Evolutionary conservation across 2,329 filamentous ascomycete genomes (phyloP), one percentile per base, ranked within the genome.

Genomic region (Ascochyta rabiei): DNA sequence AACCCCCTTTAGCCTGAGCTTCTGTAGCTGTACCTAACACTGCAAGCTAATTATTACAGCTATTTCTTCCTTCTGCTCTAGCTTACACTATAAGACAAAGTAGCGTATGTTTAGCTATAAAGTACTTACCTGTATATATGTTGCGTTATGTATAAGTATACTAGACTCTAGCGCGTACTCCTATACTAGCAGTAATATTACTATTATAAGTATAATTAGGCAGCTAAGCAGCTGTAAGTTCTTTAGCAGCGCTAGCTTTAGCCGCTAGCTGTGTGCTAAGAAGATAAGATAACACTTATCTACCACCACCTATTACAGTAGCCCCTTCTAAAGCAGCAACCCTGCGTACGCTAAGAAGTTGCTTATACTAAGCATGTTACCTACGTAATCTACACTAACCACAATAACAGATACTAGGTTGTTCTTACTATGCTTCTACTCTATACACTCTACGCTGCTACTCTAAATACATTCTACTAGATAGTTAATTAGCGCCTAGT

Each of bases 211-310:
- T 18, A 61, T 26, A 9, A 63, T 61, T 10, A 12, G 59, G 28
- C 46, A 57, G 18, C 6, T 12, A 10, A 65, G 44, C 21, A 62
- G 33, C 13, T 35, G 46, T n/a, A 67, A 33, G 12, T 52, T 57
- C 46, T 50, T 47, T 6, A 67, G 10, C 19, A 39, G 16, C 12
- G 38, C 21, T 13, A 64, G 49, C 41, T 61, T 64, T 26, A 21
- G 39, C 24, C 34, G 40, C 59, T 26, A 67, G 58, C 60, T n/a
- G 18, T 46, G 46, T 38, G 48, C 26, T 26, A 43, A 63, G 33
- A 66, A 59, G 1, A 45, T 37, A 4, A 67, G 46, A 62, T 66
- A 34, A 61, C 54, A 60, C 60, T 67, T 43, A 33, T 60, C 44
- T 9, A 62, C 37, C 10, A 65, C 56, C 3, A 68, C 57, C 13